A percentile compares a stretch with the other conserved stretches of the same genome.
These are phyloP conservation scores for Neofusicoccum umdonicola DNA, from an alignment of 2,329 filamentous ascomycete species.

Conservation along the genomic window DNA sequence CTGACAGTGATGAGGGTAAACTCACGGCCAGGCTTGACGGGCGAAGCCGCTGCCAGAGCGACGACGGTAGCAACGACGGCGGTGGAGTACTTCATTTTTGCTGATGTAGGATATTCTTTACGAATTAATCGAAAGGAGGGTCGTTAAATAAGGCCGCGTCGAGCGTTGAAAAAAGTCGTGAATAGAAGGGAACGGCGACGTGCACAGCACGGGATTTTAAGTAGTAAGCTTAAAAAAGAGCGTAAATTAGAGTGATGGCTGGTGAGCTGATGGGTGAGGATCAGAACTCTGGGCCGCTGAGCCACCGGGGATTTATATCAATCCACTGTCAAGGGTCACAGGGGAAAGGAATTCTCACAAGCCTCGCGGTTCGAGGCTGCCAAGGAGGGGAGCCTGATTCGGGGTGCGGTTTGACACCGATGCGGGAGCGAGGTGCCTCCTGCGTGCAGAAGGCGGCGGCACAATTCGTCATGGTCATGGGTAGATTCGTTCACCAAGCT, in stretches of 20 bases:
- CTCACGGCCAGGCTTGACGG: conserved; percentile 26
- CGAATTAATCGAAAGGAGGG: conserved; percentile 4
- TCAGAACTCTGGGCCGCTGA: not conserved
- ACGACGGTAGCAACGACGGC: conserved; percentile 24
- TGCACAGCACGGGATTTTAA: conserved; percentile 6
- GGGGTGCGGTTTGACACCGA: not conserved
- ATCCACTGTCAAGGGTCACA: not conserved
- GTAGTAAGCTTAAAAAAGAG: conserved; percentile 10
- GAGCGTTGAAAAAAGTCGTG: not conserved
- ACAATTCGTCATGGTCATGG: not conserved
- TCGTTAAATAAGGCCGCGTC: not conserved
- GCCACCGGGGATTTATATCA: not conserved
- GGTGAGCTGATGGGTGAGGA: conserved; percentile 1
- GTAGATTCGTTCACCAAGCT: not conserved
- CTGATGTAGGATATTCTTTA: not conserved
- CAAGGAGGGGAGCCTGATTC: not conserved
- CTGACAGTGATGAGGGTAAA: conserved; percentile 1
- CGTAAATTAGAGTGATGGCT: conserved; percentile 1
- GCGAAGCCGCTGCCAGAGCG: conserved; percentile 24
- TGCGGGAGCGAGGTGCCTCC: not conserved
- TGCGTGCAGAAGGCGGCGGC: not conserved
- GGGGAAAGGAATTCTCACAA: not conserved
- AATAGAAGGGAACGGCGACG: not conserved
- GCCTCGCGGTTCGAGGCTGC: not conserved
- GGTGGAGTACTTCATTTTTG: conserved; percentile 28